These are phyloP conservation scores for Pseudocercospora crystallina DNA, from an alignment of 2,329 filamentous ascomycete species.

Conservation along the genomic window DNA sequence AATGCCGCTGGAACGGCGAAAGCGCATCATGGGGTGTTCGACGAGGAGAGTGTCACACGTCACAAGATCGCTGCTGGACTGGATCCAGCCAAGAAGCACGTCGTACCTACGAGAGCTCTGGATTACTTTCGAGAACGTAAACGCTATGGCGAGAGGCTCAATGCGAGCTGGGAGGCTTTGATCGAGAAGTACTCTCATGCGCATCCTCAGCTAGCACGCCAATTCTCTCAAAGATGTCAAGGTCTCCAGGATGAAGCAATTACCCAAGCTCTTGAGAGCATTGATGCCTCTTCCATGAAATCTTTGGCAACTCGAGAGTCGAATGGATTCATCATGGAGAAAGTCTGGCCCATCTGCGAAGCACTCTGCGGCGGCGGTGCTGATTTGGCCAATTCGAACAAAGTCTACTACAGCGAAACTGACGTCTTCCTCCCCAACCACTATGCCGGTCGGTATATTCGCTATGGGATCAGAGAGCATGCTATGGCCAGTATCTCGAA, in stretches of 20 bases:
- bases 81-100: no score
- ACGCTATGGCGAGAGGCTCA: no score
- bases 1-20: no score
- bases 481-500: conserved; percentile 55
- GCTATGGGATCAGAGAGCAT: conserved; percentile 59
- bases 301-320: neutral
- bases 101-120: no score
- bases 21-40: no score
- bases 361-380: neutral
- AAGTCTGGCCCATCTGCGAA: neutral
- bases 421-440: conserved; percentile 25
- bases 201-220: no score
- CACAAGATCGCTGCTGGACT: no score
- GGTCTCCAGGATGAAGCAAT: neutral
- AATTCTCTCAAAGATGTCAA: no score
- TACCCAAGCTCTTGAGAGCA: neutral
- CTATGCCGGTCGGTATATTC: conserved; percentile 48
- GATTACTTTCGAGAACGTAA: no score
- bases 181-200: no score
- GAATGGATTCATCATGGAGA: neutral
- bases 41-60: no score
- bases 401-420: neutral
- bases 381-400: conserved; percentile 1
- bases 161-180: no score
- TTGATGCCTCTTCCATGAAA: neutral